Conservation (phyloP, 805 yeast species). For the Debaryomyces castellii region DNA sequence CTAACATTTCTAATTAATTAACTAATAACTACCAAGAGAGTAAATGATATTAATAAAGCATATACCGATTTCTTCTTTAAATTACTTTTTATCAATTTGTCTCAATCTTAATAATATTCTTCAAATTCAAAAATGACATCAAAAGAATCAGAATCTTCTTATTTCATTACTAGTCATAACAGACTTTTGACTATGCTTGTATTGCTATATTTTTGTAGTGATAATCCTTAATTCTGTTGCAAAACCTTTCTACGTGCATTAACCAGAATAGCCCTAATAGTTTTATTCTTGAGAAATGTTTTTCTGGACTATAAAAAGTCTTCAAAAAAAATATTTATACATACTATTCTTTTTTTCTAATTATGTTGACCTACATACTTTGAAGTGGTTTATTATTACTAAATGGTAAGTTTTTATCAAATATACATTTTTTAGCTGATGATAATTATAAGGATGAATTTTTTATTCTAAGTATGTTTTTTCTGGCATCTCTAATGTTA, state of each 20-base stretch:
- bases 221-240: background rate
- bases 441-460: constrained; percentile 32
- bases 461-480: constrained; percentile 48
- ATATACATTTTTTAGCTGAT: background rate
- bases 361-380: too few species aligned
- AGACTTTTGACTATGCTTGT: too few species aligned
- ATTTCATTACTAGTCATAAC: too few species aligned
- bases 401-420: background rate
- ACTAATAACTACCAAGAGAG: too few species aligned
- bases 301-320: background rate
- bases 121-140: too few species aligned
- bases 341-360: background rate
- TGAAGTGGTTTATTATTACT: background rate
- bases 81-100: too few species aligned
- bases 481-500: constrained; percentile 95
- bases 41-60: too few species aligned
- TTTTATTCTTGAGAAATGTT: background rate
- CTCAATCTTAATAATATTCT: too few species aligned
- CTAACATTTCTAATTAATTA: too few species aligned
- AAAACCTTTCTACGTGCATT: background rate
- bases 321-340: background rate
- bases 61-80: too few species aligned
- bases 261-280: background rate
- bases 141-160: too few species aligned
- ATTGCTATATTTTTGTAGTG: too few species aligned